Base-by-base conservation (phyloP, 1,284 basidiomycete genomes). In the Cutaneotrichosporon curvatum region DNA sequence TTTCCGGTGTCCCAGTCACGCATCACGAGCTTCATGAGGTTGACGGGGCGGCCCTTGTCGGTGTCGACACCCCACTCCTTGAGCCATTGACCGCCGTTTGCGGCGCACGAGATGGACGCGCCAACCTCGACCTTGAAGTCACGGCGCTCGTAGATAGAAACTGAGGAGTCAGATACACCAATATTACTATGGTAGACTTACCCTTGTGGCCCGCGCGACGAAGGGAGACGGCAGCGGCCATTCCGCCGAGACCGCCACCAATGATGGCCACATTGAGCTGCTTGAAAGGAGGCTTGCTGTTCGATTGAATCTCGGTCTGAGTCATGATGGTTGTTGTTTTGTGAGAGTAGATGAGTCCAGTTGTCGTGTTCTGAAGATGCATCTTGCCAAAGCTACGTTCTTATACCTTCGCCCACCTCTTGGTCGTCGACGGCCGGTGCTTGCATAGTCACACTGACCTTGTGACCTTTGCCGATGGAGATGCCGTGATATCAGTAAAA, bases 121-220 rank as follows among this genome's bases (percentile, higher is more conserved):
- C 65, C 65, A 22, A 68, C 65, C 43, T 68, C 65, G 35, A 58
- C 57, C 30, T 57, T 55, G 50, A 64, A 61, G 56, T 62, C 59
- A 32, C 62, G 57, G 12, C 63, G 58, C 47, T 67, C 65, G 45
- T 59, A 67, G 52, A 63, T 57, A 15, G 51, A 54, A 32, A 64
- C 61, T 56, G 40, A 21, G 19, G 2, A 19, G 39, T 44, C 12
- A 20, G 43, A 7, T 12, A 12, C 14, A 33, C n/a, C 12, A 16
- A 4, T 10, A 11, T 11, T 22, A 25, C 43, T n/a, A 11, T 9
- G 18, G n/a, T n/a, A n/a, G 10, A 19, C 43, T 23, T 20, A 47
- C 43, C 49, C 39, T 48, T 50, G 48, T 65, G 60, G 19, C 65
- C 65, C 1, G 60, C 58, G 15, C 63, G 55, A 12, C 65, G 61